Percentiles rank a stretch among this genome's conserved stretches.
These are phyloP conservation scores for Podila verticillata DNA, from an alignment of 192 early-diverging fungal genomes.

Conservation along the genomic window DNA sequence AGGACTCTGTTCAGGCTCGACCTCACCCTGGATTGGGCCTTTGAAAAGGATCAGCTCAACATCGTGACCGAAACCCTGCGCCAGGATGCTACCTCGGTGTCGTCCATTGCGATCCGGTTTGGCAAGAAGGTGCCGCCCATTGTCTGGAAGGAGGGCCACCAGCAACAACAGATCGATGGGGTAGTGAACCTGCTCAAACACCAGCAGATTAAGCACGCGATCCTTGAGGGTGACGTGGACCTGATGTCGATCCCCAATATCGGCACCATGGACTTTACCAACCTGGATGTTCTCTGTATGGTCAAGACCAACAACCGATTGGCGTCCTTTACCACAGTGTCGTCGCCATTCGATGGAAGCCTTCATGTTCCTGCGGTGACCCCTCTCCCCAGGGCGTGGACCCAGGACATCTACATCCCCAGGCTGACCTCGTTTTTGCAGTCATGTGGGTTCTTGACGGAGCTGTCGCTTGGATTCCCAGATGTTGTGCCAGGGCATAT, in stretches of 20 bases:
- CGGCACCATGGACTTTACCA: conserved; percentile 39
- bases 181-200: conserved; percentile 26
- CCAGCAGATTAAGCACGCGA: conserved; percentile 19
- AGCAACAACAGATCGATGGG: conserved; percentile 20
- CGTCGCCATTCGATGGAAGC: neutral
- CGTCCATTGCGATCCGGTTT: conserved; percentile 17
- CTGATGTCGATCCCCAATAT: conserved; percentile 33
- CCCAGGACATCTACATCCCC: conserved; percentile 30
- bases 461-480: conserved; percentile 29
- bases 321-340: neutral
- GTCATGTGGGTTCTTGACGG: conserved; percentile 14
- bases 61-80: conserved; percentile 6
- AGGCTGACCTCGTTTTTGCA: conserved; percentile 22
- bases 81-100: conserved; percentile 3
- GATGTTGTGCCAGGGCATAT: conserved; percentile 36
- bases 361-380: neutral
- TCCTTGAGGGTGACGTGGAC: conserved; percentile 38
- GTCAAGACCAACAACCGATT: conserved; percentile 30
- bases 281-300: conserved; percentile 31
- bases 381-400: neutral
- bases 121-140: conserved; percentile 13
- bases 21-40: conserved; percentile 29
- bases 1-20: conserved; percentile 25
- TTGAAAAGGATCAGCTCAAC: conserved; percentile 7
- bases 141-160: conserved; percentile 10